Conservation (phyloP, 768 basidiomycete species). For the Boletus speciosus region DNA sequence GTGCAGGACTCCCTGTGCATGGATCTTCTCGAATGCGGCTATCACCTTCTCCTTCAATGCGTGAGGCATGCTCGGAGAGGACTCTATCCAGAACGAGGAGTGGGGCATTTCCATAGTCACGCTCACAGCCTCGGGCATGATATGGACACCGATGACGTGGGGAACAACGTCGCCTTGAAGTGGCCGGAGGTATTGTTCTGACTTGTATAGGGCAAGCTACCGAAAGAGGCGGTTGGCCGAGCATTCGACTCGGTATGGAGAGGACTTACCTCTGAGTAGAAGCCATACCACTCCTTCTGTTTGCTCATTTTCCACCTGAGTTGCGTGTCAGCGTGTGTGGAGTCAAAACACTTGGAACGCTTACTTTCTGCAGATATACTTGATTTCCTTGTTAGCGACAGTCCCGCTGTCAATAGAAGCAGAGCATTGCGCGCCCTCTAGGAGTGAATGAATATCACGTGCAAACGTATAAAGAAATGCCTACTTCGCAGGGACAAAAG, state of each 20-base stretch:
- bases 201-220: slow-evolving; percentile 53
- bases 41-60: slow-evolving; percentile 51
- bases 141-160: slow-evolving; percentile 47
- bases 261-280: slow-evolving; percentile 36
- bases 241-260: slow-evolving; percentile 13
- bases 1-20: slow-evolving; percentile 46
- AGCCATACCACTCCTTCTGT: slow-evolving; percentile 36
- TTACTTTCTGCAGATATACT: slow-evolving; percentile 38
- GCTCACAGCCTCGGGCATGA: slow-evolving; percentile 37
- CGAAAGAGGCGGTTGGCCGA: slow-evolving; percentile 4
- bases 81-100: slow-evolving; percentile 57
- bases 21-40: slow-evolving; percentile 47
- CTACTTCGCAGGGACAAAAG: slow-evolving; percentile 26
- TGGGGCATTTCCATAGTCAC: slow-evolving; percentile 55
- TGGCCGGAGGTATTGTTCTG: slow-evolving; percentile 40
- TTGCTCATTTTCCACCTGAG: slow-evolving; percentile 33
- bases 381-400: slow-evolving; percentile 26
- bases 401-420: slow-evolving; percentile 36
- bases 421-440: slow-evolving; percentile 37
- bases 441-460: slow-evolving; percentile 5
- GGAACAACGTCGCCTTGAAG: slow-evolving; percentile 56
- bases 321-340: slow-evolving; percentile 1
- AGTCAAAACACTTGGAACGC: background rate
- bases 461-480: background rate
- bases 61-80: slow-evolving; percentile 53